Conservation (phyloP, 1,284 basidiomycete genomes). For the Cutaneotrichosporon spelunceum region DNA sequence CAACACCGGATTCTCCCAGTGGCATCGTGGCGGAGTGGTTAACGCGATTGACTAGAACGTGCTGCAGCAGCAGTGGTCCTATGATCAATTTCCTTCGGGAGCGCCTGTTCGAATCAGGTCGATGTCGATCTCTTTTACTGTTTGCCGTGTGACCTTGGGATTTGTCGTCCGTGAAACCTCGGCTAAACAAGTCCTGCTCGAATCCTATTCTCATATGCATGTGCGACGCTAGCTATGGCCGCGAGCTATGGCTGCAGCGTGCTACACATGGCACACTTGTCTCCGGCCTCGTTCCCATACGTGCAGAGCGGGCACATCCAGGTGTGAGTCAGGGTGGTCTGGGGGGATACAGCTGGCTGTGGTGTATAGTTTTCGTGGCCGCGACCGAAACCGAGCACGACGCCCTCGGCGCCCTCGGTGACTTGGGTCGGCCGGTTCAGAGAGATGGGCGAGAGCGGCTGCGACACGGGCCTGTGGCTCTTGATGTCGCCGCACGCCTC, state of each 20-base stretch:
- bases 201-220: too few relatives aligned
- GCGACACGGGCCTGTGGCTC: background rate
- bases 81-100: constrained; percentile 1
- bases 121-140: background rate
- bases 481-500: background rate
- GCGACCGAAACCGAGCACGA: background rate
- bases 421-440: background rate
- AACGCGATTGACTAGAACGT: constrained; percentile 1
- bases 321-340: background rate
- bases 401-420: background rate
- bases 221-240: too few relatives aligned
- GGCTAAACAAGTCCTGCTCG: too few relatives aligned
- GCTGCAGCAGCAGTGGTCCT: background rate
- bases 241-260: background rate
- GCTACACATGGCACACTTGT: background rate
- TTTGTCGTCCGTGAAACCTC: too few relatives aligned
- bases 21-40: constrained; percentile 1
- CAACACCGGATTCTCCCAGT: background rate
- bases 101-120: background rate
- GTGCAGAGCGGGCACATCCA: background rate
- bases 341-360: background rate
- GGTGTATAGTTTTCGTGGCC: background rate
- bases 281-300: background rate
- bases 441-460: background rate
- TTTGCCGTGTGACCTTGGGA: background rate